A percentile compares a stretch with the other conserved stretches of the same genome.
phyloP scores from a whole-genome alignment of 169 alveolate genomes.

The Babesia ovata region DNA sequence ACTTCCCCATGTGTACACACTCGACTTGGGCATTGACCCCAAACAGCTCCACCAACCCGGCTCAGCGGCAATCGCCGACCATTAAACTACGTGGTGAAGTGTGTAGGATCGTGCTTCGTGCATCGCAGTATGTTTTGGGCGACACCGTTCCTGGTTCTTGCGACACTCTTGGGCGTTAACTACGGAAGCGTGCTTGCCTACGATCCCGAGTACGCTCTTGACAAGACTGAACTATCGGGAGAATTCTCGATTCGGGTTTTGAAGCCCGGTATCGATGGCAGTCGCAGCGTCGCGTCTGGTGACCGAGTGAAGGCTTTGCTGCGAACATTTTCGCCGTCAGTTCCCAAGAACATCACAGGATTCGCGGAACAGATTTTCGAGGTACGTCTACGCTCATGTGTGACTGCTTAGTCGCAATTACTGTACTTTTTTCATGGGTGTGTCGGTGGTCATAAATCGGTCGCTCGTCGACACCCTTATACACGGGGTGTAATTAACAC shows the following conservation, averaged over 20 bases:
- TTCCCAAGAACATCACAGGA: constrained; percentile 33
- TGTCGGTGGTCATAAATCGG: too few relatives aligned
- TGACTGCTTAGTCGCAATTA: too few relatives aligned
- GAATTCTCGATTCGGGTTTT: constrained; percentile 38
- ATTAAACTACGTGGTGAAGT: background rate
- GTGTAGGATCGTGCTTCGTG: background rate
- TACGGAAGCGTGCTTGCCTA: background rate
- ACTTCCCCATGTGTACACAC: constrained; percentile 38
- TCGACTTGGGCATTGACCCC: background rate
- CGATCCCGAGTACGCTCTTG: constrained; percentile 47
- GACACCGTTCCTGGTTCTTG: background rate
- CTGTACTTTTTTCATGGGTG: too few relatives aligned
- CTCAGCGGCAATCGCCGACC: too few relatives aligned
- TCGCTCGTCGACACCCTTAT: too few relatives aligned
- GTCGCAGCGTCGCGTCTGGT: constrained; percentile 30
- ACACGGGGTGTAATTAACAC: too few relatives aligned
- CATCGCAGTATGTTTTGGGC: background rate
- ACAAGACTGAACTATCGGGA: constrained; percentile 12
- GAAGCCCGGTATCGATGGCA: constrained; percentile 45
- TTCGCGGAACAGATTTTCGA: constrained; percentile 40
- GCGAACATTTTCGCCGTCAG: constrained; percentile 57
- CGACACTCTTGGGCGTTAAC: background rate
- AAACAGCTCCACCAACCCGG: background rate
- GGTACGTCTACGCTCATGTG: constrained; percentile 5
- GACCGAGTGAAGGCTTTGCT: constrained; percentile 27